Evolutionary conservation across 139 green algal species (phyloP), one percentile per base, ranked within the genome.

Genomic region (Micractinium sp.): DNA sequence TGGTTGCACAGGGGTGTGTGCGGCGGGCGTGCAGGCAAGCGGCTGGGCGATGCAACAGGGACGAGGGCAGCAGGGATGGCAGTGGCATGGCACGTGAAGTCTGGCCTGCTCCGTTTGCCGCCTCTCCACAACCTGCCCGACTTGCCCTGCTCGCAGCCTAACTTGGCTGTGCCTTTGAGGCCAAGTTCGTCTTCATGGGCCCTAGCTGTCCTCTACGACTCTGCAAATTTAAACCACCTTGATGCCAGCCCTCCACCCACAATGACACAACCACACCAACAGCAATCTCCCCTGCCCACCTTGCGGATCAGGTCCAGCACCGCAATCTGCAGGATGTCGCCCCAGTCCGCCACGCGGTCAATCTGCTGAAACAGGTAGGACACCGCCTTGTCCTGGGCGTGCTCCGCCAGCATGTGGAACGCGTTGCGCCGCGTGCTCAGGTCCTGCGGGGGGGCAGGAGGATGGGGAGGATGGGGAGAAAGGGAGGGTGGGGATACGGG

Each of bases 231-330:
- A n/a, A n/a, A n/a, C n/a, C n/a, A n/a, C n/a, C n/a, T n/a, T n/a
- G n/a, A n/a, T n/a, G n/a, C n/a, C n/a, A n/a, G n/a, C n/a, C n/a
- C n/a, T n/a, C n/a, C n/a, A n/a, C n/a, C n/a, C n/a, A n/a, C n/a
- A n/a, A n/a, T n/a, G n/a, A 14, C 2, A 1, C n/a, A 12, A 3
- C 19, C 76, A 29, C 76, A 7, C 23, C 36, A 38, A 60, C 13
- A 38, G 39, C 38, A 29, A 56, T 56, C 47, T 29, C 47, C 53
- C 41, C n/a, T 31, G 9, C 89, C 35, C 39, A 97, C 97, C 94
- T 99, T 99, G 71, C 97, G 94, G 67, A 99, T 98, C 1, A 99
- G 94, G 77, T 99, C 97, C 82, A 99, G 93, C 41, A 98, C 95
- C 0, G 96, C 94, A 93, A 99, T 96, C 93, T 99, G 98, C 91